Percentiles rank a stretch among this genome's conserved stretches.
Evolutionary conservation across 78 protist species (phyloP).

Genomic region (Dictyostelium discoideum): dicty_2.7 NC_007088.5:7289001-7289500

Average conservation of each 20-base stretch:
- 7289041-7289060: slow-evolving; percentile 43
- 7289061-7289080: slow-evolving; percentile 60
- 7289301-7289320: neutral
- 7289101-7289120: slow-evolving; percentile 46
- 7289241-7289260: slow-evolving; percentile 71
- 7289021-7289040: slow-evolving; percentile 52
- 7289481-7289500: neutral
- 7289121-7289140: slow-evolving; percentile 58
- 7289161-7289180: slow-evolving; percentile 29
- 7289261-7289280: slow-evolving; percentile 58
- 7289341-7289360: neutral
- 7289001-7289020: slow-evolving; percentile 7
- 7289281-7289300: neutral
- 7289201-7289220: neutral
- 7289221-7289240: neutral
- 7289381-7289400: slow-evolving; percentile 57
- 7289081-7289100: neutral
- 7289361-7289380: slow-evolving; percentile 23
- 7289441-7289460: slow-evolving; percentile 44
- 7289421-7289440: slow-evolving; percentile 42
- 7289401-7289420: slow-evolving; percentile 62
- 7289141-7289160: slow-evolving; percentile 50
- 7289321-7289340: neutral
- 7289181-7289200: slow-evolving; percentile 3
- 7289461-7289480: slow-evolving; percentile 2